Base-by-base conservation (phyloP, 2,329 filamentous ascomycete species). In the Sclerotinia nivalis region DNA sequence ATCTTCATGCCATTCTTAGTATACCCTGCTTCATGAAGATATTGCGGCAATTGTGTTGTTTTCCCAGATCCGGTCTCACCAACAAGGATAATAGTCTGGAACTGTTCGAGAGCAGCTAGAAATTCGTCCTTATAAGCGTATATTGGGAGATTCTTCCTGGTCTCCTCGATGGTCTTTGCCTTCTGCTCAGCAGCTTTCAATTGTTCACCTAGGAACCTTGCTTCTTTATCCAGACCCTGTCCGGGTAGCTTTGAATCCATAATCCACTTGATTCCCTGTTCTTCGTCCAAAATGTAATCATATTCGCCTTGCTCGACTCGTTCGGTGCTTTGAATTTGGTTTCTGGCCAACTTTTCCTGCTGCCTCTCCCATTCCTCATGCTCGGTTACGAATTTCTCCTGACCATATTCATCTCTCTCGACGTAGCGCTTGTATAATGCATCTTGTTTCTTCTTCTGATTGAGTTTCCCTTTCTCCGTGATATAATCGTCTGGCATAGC, bases 341-440 rank as follows among this genome's bases (percentile, higher is more conserved):
- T 89, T 79, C 95, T 96, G 8, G 93, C 94, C 79, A 96, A 96
- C 69, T 89, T 86, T 0, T 91, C 87, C 81, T 98, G 95, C 78
- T 98, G 95, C 70, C 88, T 84, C 79, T 99, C 96, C 95, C 95
- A 99, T 77, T 97, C 92, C 72, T 99, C 94, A 73, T 97, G 92
- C 79, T 99, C 96, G 7, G 93, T 97, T 70, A 97, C 88, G 75
- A 93, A 96, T 75, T 90, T 91, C 79, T 97, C 95, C 73, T 96
- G 90, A 6, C 94, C 94, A 75, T 90, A 90, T 76, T 96, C 92
- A 75, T 97, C 93, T 71, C 88, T 87, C 72, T 97, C 94, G 4
- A 97, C 90, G 75, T 97, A 95, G 65, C 94, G 88, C 79, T 93
- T 94, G 81, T 97, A 97, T 15, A 99, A 85, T 0, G 92, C 93